Conservation (phyloP, 495 filamentous ascomycete genomes). For the Penicillium flavigenum region DNA sequence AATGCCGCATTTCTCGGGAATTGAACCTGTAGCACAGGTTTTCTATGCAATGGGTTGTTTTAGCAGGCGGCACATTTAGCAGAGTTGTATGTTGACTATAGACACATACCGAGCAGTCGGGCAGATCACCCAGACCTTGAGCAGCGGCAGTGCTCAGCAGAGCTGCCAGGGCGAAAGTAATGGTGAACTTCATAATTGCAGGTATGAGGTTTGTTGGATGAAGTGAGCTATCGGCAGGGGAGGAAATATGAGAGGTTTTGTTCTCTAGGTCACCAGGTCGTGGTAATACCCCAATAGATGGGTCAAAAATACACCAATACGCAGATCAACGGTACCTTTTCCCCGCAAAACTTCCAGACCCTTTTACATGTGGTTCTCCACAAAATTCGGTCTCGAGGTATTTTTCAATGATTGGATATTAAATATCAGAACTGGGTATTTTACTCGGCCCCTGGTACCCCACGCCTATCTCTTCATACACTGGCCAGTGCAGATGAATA, state of each 20-base stretch:
- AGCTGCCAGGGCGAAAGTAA: conserved; percentile 32
- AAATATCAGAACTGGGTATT: conserved; percentile 3
- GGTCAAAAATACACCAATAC: conserved; percentile 2
- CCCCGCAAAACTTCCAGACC: background rate
- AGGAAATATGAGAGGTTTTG: background rate
- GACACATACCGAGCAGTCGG: conserved; percentile 48
- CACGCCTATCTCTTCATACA: background rate
- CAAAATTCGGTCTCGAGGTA: background rate
- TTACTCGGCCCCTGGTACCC: background rate
- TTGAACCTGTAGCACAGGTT: conserved; percentile 50
- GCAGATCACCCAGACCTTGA: conserved; percentile 44
- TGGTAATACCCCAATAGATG: conserved; percentile 1
- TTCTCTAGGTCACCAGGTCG: conserved; percentile 5
- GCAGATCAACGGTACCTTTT: background rate
- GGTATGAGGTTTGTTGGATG: conserved; percentile 1
- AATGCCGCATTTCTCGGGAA: conserved; percentile 53
- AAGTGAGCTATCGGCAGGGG: background rate
- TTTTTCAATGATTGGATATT: background rate
- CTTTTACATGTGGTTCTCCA: background rate
- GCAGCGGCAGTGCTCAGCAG: conserved; percentile 39
- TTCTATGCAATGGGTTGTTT: conserved; percentile 37
- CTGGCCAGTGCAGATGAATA: conserved; percentile 7
- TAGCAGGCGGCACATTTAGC: conserved; percentile 1
- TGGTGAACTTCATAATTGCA: conserved; percentile 41
- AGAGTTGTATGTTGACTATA: background rate